Evolutionary conservation across 2,329 filamentous ascomycete species (phyloP).

Genomic region (Aschersonia sp.): DNA sequence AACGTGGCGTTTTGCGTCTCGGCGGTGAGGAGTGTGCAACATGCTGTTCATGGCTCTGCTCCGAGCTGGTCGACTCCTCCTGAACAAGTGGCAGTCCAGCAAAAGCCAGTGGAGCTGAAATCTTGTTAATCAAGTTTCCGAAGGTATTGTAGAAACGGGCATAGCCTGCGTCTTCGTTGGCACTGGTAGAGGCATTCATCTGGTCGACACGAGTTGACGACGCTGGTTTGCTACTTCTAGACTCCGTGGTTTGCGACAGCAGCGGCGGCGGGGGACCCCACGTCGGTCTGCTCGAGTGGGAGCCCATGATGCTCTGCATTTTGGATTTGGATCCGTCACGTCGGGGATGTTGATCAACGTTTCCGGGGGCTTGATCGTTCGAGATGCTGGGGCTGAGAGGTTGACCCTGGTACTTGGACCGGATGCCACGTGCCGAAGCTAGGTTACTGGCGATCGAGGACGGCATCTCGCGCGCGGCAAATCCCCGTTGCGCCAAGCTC

Average conservation of each 20-base stretch:
- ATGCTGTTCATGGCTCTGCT: conserved; percentile 9
- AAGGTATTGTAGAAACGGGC: conserved; percentile 86
- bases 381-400: conserved; percentile 60
- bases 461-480: conserved; percentile 52
- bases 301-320: conserved; percentile 42
- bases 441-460: conserved; percentile 83
- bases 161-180: conserved; percentile 59
- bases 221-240: conserved; percentile 9
- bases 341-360: conserved; percentile 42
- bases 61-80: conserved; percentile 24
- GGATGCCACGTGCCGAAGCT: conserved; percentile 72
- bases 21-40: conserved; percentile 20
- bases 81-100: conserved; percentile 69
- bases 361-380: conserved; percentile 58
- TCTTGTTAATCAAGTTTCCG: conserved; percentile 71
- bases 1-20: conserved; percentile 15
- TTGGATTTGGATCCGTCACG: conserved; percentile 33
- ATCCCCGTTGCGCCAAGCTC: conserved; percentile 25
- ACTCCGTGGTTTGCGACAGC: conserved; percentile 11
- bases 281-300: conserved; percentile 34
- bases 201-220: conserved; percentile 13
- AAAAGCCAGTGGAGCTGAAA: conserved; percentile 85
- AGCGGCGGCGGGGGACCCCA: conserved; percentile 30
- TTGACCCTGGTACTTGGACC: conserved; percentile 46
- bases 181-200: conserved; percentile 1